Percentiles rank a stretch among this genome's conserved stretches.
phyloP scores from a whole-genome alignment of 1,284 basidiomycete species.

The Somion occarium region DNA sequence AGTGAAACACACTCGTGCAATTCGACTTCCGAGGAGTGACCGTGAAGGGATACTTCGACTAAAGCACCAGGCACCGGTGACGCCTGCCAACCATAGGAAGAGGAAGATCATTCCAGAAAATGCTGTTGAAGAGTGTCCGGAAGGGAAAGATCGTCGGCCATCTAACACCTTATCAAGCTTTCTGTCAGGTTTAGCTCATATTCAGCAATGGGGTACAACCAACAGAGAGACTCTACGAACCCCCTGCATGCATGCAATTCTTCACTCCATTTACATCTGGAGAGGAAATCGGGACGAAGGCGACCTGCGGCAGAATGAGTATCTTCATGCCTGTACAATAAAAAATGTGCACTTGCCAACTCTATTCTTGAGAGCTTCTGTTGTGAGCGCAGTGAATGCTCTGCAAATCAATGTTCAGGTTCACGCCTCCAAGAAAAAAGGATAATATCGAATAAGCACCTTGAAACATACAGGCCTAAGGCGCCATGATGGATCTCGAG shows the following conservation, averaged over 20 bases:
- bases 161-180: constrained; percentile 37
- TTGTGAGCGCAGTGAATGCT: constrained; percentile 43
- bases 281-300: constrained; percentile 65
- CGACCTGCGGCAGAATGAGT: constrained; percentile 41
- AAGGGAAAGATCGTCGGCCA: constrained; percentile 60
- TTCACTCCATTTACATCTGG: constrained; percentile 58
- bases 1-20: constrained; percentile 45
- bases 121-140: constrained; percentile 64
- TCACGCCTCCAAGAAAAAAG: not conserved
- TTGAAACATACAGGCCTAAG: constrained; percentile 43
- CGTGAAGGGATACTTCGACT: constrained; percentile 31
- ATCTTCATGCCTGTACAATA: not conserved
- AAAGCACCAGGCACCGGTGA: constrained; percentile 58
- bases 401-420: constrained; percentile 23
- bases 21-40: constrained; percentile 41
- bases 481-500: constrained; percentile 53
- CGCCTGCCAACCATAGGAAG: constrained; percentile 57
- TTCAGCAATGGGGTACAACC: too few species aligned
- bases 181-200: too few species aligned
- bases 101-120: constrained; percentile 64
- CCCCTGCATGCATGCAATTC: constrained; percentile 48
- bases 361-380: constrained; percentile 53
- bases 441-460: constrained; percentile 27
- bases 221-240: too few species aligned
- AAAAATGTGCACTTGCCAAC: constrained; percentile 38